Evolutionary conservation across 805 yeast genomes (phyloP).

Genomic region (Candida sonorensis): DNA sequence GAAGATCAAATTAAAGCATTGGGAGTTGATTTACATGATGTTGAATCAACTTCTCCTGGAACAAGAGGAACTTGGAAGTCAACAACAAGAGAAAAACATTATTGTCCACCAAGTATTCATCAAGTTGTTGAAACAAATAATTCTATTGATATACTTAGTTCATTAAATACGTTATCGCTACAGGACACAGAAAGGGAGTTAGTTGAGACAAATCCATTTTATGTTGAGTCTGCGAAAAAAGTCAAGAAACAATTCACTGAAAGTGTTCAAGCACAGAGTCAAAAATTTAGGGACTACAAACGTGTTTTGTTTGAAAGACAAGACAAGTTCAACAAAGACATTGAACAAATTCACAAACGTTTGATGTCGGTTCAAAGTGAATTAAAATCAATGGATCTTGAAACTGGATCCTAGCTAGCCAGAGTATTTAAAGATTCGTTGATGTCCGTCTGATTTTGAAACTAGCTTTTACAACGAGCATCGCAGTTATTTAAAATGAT

Average conservation of each 20-base stretch:
- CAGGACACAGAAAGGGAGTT: constrained; percentile 32
- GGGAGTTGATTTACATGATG: constrained; percentile 14
- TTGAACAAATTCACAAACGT: constrained; percentile 35
- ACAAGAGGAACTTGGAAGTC: constrained; percentile 22
- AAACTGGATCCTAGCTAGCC: neutral
- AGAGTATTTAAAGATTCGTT: no score
- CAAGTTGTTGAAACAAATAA: constrained; percentile 20
- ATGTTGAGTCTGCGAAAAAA: constrained; percentile 35
- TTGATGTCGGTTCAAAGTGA: constrained; percentile 32
- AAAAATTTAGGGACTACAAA: constrained; percentile 58
- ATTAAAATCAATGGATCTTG: constrained; percentile 7
- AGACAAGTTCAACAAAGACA: constrained; percentile 45
- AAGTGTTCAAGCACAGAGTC: constrained; percentile 42
- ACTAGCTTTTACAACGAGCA: no score
- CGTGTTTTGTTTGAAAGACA: constrained; percentile 48
- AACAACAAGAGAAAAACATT: constrained; percentile 10
- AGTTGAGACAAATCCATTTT: constrained; percentile 40
- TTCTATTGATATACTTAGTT: constrained; percentile 30
- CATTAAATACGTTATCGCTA: constrained; percentile 32
- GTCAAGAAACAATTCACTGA: constrained; percentile 38
- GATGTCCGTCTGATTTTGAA: no score
- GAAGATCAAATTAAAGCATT: constrained; percentile 15
- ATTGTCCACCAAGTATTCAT: constrained; percentile 22
- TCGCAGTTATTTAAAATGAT: no score
- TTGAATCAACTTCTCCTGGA: constrained; percentile 17